These are phyloP conservation scores for Phycomyces nitens DNA, from an alignment of 192 early-diverging fungal genomes.

Conservation along the genomic window DNA sequence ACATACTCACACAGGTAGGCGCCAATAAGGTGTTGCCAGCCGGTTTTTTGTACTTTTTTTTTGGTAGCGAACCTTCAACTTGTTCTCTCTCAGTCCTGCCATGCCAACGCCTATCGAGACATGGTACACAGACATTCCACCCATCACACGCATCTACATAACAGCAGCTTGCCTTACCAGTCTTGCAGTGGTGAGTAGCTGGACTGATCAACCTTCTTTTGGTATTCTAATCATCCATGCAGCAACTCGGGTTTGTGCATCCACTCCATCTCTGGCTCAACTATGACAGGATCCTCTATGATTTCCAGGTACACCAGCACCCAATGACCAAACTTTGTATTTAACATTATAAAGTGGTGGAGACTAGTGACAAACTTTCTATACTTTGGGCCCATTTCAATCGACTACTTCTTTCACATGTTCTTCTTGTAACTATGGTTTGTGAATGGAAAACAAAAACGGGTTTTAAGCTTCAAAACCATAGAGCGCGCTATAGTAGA, in stretches of 20 bases:
- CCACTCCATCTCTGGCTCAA: slow-evolving; percentile 82
- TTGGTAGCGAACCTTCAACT: not conserved
- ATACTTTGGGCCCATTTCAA: slow-evolving; percentile 85
- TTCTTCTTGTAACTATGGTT: slow-evolving; percentile 72
- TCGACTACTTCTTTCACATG: slow-evolving; percentile 93
- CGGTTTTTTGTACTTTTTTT: no score
- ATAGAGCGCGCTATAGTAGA: slow-evolving; percentile 79
- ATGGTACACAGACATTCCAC: slow-evolving; percentile 88
- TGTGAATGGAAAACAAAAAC: no score
- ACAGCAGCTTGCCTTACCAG: slow-evolving; percentile 75
- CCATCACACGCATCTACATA: slow-evolving; percentile 82
- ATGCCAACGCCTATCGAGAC: slow-evolving; percentile 71
- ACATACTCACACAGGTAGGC: no score
- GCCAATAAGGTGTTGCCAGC: no score
- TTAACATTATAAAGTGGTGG: slow-evolving; percentile 89
- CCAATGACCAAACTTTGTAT: not conserved
- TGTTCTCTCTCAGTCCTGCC: slow-evolving; percentile 46
- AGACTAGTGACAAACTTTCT: slow-evolving; percentile 89
- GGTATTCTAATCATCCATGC: slow-evolving; percentile 14
- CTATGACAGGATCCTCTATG: slow-evolving; percentile 63
- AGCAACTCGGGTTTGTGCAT: slow-evolving; percentile 83
- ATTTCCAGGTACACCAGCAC: slow-evolving; percentile 57
- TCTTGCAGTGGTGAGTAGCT: slow-evolving; percentile 66
- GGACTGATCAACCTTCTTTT: not conserved
- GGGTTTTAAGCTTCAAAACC: no score